Conservation (phyloP, 169 alveolate genomes). For the Eimeria falciformis region DNA sequence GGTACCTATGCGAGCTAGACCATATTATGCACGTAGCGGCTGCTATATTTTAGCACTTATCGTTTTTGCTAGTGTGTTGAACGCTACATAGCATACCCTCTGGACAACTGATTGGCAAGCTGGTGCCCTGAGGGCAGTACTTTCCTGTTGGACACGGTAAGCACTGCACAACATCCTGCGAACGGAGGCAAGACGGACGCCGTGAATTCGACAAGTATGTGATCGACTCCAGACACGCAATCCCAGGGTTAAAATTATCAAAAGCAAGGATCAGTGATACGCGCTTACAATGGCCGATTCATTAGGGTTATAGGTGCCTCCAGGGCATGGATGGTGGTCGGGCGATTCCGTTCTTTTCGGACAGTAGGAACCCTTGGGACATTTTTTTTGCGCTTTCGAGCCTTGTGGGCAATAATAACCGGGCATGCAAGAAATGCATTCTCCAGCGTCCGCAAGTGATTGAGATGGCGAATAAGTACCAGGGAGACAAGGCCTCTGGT, state of each 20-base stretch:
- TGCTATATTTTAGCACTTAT: too few species aligned
- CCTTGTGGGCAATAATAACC: slow-evolving; percentile 44
- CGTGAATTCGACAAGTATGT: too few species aligned
- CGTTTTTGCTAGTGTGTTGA: too few species aligned
- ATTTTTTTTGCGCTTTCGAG: not conserved
- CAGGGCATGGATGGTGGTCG: slow-evolving; percentile 66
- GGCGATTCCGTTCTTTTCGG: slow-evolving; percentile 66
- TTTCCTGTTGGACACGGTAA: slow-evolving; percentile 80
- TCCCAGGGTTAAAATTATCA: too few species aligned
- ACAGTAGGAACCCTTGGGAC: slow-evolving; percentile 72
- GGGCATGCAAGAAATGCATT: slow-evolving; percentile 29
- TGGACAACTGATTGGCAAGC: slow-evolving; percentile 81
- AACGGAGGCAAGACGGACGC: slow-evolving; percentile 13
- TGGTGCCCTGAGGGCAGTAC: slow-evolving; percentile 84
- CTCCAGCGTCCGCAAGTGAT: slow-evolving; percentile 12
- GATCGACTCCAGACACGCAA: too few species aligned
- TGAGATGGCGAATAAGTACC: not conserved
- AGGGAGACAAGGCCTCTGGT: slow-evolving; percentile 24
- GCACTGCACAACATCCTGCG: slow-evolving; percentile 22
- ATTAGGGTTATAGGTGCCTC: slow-evolving; percentile 69
- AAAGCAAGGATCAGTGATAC: not conserved
- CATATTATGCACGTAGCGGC: too few species aligned
- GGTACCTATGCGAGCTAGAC: too few species aligned
- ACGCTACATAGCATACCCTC: too few species aligned
- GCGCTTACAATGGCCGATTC: slow-evolving; percentile 31